Percentiles rank a stretch among this genome's conserved stretches.
Evolutionary conservation across 805 yeast genomes (phyloP).

Genomic region (Blastobotrys americana): DNA sequence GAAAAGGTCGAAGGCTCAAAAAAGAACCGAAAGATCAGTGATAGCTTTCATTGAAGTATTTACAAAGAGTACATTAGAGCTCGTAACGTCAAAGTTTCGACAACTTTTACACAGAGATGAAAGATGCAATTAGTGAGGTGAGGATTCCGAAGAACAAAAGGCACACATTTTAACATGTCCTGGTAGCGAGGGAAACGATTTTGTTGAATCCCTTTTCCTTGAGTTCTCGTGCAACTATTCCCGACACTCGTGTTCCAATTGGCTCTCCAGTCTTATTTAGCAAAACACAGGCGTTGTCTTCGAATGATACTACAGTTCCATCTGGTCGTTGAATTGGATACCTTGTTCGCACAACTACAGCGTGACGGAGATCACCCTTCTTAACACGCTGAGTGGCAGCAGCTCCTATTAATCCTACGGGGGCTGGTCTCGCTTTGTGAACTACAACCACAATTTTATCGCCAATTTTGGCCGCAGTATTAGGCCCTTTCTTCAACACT

Average conservation of each 20-base stretch:
- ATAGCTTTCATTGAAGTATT: not conserved
- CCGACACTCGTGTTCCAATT: conserved; percentile 83
- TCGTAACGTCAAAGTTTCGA: not conserved
- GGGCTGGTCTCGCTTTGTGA: conserved; percentile 77
- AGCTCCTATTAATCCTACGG: conserved; percentile 65
- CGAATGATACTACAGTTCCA: conserved; percentile 80
- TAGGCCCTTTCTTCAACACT: conserved; percentile 83
- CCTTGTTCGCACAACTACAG: conserved; percentile 89
- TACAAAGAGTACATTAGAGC: not conserved
- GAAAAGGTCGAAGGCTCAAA: no score
- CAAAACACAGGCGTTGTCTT: conserved; percentile 95
- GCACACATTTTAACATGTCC: conserved; percentile 42
- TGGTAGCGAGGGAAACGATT: conserved; percentile 86
- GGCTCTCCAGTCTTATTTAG: conserved; percentile 91
- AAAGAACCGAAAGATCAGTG: not conserved
- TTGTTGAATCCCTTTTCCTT: conserved; percentile 77
- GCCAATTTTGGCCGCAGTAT: conserved; percentile 69
- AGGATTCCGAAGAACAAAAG: conserved; percentile 1
- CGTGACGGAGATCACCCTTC: conserved; percentile 93
- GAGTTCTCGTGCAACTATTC: conserved; percentile 87
- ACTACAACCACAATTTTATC: conserved; percentile 93
- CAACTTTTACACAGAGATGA: not conserved
- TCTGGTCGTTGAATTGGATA: conserved; percentile 72
- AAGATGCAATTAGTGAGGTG: not conserved
- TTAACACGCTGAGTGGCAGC: conserved; percentile 66